Conservation (phyloP, 768 basidiomycete species). For the Lyophyllum atratum region DNA sequence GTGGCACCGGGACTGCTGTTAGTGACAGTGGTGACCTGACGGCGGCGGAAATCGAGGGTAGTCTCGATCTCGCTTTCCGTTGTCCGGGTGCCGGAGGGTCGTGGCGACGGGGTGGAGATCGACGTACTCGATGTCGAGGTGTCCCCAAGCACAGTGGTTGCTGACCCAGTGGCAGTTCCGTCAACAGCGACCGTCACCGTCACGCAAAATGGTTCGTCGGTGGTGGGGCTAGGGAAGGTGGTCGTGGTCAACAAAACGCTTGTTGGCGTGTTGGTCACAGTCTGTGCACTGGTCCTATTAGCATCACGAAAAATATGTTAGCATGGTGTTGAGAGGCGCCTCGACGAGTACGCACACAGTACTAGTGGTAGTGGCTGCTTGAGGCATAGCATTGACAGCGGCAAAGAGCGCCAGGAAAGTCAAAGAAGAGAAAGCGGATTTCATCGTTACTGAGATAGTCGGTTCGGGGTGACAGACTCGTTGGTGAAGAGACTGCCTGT, state of each 20-base stretch:
- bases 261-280: background rate
- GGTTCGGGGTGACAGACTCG: background rate
- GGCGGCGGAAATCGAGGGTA: background rate
- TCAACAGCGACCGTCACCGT: background rate
- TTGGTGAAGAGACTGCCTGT: background rate
- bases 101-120: no score
- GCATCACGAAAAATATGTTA: background rate
- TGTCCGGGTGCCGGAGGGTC: no score
- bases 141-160: no score
- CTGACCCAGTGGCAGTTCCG: no score
- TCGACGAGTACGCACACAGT: background rate
- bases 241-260: background rate
- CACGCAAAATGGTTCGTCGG: background rate
- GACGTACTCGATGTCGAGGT: no score
- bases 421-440: background rate
- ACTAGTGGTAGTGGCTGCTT: background rate
- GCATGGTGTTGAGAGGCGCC: background rate
- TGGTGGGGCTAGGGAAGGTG: background rate
- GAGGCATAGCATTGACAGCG: background rate
- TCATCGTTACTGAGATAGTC: background rate
- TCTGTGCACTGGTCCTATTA: background rate
- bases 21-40: background rate
- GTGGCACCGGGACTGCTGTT: background rate
- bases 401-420: background rate
- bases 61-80: no score